These are phyloP conservation scores for Cercospora beticola DNA, from an alignment of 2,329 filamentous ascomycete species.

Conservation along the genomic window DNA sequence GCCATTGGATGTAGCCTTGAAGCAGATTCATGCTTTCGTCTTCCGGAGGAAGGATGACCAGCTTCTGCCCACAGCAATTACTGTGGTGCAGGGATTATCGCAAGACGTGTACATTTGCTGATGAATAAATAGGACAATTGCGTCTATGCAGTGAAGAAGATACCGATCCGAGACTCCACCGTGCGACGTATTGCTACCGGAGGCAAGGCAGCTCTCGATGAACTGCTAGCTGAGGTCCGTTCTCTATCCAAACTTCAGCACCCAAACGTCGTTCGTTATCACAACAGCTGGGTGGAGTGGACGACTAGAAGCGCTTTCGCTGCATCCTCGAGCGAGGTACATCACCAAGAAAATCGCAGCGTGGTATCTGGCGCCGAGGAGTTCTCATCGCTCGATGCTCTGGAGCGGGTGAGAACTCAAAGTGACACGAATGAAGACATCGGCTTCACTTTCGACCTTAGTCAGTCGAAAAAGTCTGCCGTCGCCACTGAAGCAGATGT, in stretches of 20 bases:
- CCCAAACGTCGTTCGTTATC: slow-evolving; percentile 66
- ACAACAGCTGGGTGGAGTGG: slow-evolving; percentile 63
- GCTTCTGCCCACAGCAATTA: neutral
- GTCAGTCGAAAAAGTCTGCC: neutral
- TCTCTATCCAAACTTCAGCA: slow-evolving; percentile 64
- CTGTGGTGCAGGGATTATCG: neutral
- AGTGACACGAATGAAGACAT: slow-evolving; percentile 20
- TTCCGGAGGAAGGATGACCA: neutral
- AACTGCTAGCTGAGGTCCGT: slow-evolving; percentile 60
- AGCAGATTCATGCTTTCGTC: neutral
- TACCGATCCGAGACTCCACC: slow-evolving; percentile 54
- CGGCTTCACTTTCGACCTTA: slow-evolving; percentile 22
- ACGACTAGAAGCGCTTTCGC: slow-evolving; percentile 12
- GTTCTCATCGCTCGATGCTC: slow-evolving; percentile 4
- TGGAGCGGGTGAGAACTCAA: slow-evolving; percentile 23
- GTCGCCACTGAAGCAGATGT: neutral
- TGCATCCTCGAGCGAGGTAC: slow-evolving; percentile 20
- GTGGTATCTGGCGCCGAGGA: slow-evolving; percentile 31
- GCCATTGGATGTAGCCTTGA: neutral
- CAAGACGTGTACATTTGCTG: neutral
- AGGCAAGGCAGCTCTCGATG: slow-evolving; percentile 55
- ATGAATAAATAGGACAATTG: slow-evolving; percentile 48
- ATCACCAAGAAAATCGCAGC: slow-evolving; percentile 4
- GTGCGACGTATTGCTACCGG: slow-evolving; percentile 49
- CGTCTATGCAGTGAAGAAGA: slow-evolving; percentile 66